Evolutionary conservation across 2,329 filamentous ascomycete species (phyloP), one percentile per base, ranked within the genome.

Genomic region (Thielaviopsis ethacetica): DNA sequence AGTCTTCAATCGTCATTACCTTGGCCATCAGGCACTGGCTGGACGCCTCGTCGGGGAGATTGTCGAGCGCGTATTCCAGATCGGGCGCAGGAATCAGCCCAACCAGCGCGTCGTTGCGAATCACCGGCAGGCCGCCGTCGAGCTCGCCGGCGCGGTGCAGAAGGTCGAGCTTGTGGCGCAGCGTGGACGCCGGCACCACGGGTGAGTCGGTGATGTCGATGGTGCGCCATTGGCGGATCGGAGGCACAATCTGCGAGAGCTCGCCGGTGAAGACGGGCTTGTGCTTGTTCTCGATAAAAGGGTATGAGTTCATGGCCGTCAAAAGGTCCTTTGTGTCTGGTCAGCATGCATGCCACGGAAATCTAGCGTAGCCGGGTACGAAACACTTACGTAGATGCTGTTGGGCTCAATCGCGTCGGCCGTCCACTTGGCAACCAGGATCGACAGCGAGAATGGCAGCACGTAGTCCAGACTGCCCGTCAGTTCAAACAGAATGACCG

Each of bases 401-500:
- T 89, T 78, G 17, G 91, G 93, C 70, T 98, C 93, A 56, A 98
- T 81, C 3, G 90, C 91, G 71, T 97, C 93, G 0, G 93, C 91
- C 0, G 90, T 95, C 93, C 93, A 98, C 72, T 98, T 98, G n/a
- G 91, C 84, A 27, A 95, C 90, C 3, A 97, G 76, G 38, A 98
- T 89, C 0, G 88, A 86, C 9, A 98, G 74, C 0, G 91, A 96
- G 69, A 97, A 97, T 0, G 93, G 93, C 12, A 98, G 75, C 3
- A 98, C 93, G 66, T 97, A 94, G 68, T 97, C 88, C 54, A 97
- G 76, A 68, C 89, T 95, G 59, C 93, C 93, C 0, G 93, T 98
- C 41, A 98, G 76, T 70, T 98, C 93, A 65, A 98, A 97, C 0
- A 97, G 75, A 62, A 98, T 97, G 66, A 97, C 90, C 0, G 90